phyloP scores from a whole-genome alignment of 2,329 filamentous ascomycete genomes.

The Aspergillus puulaauensis region DNA sequence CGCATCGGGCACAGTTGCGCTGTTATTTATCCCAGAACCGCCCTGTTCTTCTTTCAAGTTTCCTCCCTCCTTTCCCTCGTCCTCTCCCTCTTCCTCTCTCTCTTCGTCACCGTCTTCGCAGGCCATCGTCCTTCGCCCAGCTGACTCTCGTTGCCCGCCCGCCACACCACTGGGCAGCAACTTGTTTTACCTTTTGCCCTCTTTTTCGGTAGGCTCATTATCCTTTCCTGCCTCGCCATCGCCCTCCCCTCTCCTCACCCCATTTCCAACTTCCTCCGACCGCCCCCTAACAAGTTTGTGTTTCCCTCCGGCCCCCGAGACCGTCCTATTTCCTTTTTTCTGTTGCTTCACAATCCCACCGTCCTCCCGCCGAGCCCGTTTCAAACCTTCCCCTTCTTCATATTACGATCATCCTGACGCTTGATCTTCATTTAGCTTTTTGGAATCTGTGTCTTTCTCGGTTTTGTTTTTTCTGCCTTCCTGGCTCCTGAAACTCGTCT shows the following conservation, averaged over 20 bases:
- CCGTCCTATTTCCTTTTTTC: neutral
- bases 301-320: neutral
- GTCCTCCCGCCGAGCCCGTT: constrained; percentile 7
- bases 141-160: neutral
- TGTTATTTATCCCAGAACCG: constrained; percentile 11
- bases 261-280: constrained; percentile 24
- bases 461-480: constrained; percentile 10
- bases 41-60: constrained; percentile 5
- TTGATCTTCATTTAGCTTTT: constrained; percentile 6
- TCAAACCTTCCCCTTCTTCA: constrained; percentile 11
- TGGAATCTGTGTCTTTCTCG: constrained; percentile 7
- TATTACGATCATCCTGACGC: constrained; percentile 14
- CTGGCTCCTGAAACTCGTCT: constrained; percentile 7
- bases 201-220: constrained; percentile 1
- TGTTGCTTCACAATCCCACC: neutral
- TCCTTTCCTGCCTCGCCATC: neutral
- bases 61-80: neutral
- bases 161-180: constrained; percentile 7
- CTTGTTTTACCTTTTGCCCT: neutral
- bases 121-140: neutral
- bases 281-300: constrained; percentile 9
- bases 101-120: constrained; percentile 27
- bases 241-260: constrained; percentile 12
- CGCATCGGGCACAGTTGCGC: constrained; percentile 8
- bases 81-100: neutral